These are phyloP conservation scores for Litchi chinensis DNA, from an alignment of 345 rosid genomes.

Conservation along the genomic window DNA sequence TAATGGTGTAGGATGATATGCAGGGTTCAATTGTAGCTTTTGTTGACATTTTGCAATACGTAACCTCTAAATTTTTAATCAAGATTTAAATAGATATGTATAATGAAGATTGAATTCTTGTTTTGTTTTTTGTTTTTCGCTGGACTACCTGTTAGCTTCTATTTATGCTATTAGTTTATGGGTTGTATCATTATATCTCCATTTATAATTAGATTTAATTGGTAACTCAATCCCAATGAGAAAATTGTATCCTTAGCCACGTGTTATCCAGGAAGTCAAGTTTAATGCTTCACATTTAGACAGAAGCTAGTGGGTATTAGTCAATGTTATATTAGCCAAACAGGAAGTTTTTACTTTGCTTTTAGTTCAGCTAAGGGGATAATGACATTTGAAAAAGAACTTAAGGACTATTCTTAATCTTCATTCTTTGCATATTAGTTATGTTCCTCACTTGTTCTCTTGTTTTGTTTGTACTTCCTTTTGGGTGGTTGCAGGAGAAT, in stretches of 20 bases:
- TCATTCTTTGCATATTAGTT: background rate
- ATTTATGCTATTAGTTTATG: background rate
- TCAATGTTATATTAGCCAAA: background rate
- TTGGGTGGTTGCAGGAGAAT: conserved; percentile 63
- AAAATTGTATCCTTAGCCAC: background rate
- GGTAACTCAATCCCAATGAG: background rate
- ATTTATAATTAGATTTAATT: background rate
- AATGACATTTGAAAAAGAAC: background rate
- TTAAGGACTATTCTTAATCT: background rate
- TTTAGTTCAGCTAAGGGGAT: background rate
- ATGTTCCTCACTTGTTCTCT: background rate
- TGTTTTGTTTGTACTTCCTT: background rate
- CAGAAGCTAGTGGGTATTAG: background rate
- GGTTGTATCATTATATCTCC: background rate
- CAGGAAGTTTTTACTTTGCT: background rate
- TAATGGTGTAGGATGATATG: background rate
- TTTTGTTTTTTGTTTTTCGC: background rate
- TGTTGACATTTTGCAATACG: background rate
- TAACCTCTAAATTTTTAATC: background rate
- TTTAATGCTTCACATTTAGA: background rate
- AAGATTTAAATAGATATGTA: background rate
- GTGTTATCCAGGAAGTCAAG: background rate
- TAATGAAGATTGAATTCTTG: background rate
- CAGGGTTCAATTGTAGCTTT: background rate
- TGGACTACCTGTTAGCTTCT: background rate